Conservation (phyloP, 2,329 filamentous ascomycete species). For the Coniochaeta ligniaria region DNA sequence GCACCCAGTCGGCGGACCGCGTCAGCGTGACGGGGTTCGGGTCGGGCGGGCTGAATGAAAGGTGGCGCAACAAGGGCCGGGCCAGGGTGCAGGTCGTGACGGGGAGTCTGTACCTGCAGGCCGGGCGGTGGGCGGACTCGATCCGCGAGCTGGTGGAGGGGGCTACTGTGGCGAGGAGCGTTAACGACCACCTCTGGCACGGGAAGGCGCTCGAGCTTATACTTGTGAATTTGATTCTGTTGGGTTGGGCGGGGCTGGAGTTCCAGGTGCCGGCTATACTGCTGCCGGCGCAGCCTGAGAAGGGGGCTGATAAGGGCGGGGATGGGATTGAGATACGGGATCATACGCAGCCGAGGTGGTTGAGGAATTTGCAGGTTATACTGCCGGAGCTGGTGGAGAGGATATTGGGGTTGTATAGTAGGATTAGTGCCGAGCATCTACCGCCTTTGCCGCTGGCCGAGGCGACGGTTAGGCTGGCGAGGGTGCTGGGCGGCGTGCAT, state of each 20-base stretch:
- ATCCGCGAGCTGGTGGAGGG: conserved; percentile 77
- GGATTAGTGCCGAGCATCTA: conserved; percentile 62
- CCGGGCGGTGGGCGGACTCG: conserved; percentile 85
- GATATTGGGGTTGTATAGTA: conserved; percentile 66
- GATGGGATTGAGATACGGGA: conserved; percentile 33
- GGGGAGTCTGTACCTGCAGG: conserved; percentile 79
- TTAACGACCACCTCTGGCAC: conserved; percentile 95
- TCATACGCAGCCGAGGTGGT: conserved; percentile 40
- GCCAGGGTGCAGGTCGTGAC: conserved; percentile 72
- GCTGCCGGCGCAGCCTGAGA: conserved; percentile 30
- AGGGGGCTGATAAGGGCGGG: conserved; percentile 16
- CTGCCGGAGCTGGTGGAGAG: conserved; percentile 70
- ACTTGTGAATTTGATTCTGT: conserved; percentile 71
- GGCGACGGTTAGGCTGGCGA: conserved; percentile 65
- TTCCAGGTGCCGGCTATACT: conserved; percentile 66
- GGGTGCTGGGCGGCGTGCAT: conserved; percentile 61
- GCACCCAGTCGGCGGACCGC: conserved; percentile 46
- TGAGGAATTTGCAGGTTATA: conserved; percentile 47
- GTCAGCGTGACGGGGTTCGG: conserved; percentile 67
- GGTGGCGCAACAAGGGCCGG: conserved; percentile 73
- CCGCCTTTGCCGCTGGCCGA: conserved; percentile 68
- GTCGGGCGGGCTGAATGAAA: conserved; percentile 63
- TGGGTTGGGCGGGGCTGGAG: conserved; percentile 77
- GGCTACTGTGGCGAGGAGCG: conserved; percentile 65
- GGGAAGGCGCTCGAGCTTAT: conserved; percentile 90